phyloP scores from a whole-genome alignment of 257 asterid species.

The Plantago major region DNA sequence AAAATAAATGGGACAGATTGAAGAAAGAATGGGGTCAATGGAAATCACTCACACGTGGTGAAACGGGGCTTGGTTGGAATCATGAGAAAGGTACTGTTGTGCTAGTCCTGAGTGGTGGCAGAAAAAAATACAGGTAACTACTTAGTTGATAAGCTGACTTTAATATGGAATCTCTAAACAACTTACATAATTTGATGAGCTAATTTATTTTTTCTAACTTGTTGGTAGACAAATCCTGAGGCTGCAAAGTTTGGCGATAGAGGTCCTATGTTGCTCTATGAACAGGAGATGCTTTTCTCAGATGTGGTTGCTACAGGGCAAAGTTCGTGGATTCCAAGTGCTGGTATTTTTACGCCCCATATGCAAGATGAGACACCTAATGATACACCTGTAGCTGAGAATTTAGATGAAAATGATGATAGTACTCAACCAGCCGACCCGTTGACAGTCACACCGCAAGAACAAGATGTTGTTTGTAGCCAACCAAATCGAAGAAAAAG shows the following conservation, averaged over 20 bases:
- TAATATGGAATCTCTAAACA: neutral
- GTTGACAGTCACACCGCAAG: neutral
- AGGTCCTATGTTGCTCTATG: neutral
- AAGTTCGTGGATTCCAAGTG: constrained; percentile 4
- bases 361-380: neutral
- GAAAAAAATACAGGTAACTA: constrained; percentile 1
- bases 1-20: constrained; percentile 3
- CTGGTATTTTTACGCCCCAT: neutral
- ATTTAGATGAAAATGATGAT: neutral
- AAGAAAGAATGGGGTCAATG: constrained; percentile 5
- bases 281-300: neutral
- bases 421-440: neutral
- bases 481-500: neutral
- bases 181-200: neutral
- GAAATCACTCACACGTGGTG: constrained; percentile 2
- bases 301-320: constrained; percentile 3
- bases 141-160: too few species aligned
- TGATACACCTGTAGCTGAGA: neutral
- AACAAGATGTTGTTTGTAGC: neutral
- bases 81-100: neutral
- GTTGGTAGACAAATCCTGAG: neutral
- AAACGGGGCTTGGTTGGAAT: constrained; percentile 13
- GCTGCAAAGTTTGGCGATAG: neutral
- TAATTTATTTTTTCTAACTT: neutral
- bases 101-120: constrained; percentile 10